phyloP scores from a whole-genome alignment of 495 filamentous ascomycete species.

The Chaetomidium leptoderma region DNA sequence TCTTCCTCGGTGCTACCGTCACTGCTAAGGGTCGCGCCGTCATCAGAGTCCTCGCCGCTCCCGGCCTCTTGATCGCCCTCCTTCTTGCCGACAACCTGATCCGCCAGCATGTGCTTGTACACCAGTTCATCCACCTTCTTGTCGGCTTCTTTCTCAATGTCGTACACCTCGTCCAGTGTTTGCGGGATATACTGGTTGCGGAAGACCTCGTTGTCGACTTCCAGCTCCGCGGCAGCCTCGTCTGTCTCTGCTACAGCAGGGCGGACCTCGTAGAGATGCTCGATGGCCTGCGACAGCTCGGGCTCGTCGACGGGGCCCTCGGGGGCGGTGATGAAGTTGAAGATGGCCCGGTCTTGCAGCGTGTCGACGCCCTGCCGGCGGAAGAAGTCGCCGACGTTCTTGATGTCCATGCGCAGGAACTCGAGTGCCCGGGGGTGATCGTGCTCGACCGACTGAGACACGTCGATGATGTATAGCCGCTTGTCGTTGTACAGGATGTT shows the following conservation, averaged over 20 bases:
- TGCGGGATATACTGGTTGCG: slow-evolving; percentile 93
- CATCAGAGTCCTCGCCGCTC: slow-evolving; percentile 37
- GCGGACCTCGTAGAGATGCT: slow-evolving; percentile 44
- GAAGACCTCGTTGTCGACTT: slow-evolving; percentile 87
- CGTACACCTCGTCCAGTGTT: slow-evolving; percentile 89
- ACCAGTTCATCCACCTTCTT: slow-evolving; percentile 69
- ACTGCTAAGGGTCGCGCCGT: slow-evolving; percentile 44
- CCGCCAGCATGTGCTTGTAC: slow-evolving; percentile 75
- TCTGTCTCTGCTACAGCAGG: slow-evolving; percentile 37
- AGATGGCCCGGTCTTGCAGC: slow-evolving; percentile 66
- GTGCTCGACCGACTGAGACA: slow-evolving; percentile 94
- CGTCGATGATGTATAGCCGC: slow-evolving; percentile 89
- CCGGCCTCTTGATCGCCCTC: slow-evolving; percentile 33
- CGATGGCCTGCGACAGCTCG: slow-evolving; percentile 39
- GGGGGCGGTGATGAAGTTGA: slow-evolving; percentile 67
- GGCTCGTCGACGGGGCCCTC: slow-evolving; percentile 52
- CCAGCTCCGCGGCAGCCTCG: slow-evolving; percentile 45
- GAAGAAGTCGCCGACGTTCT: slow-evolving; percentile 93
- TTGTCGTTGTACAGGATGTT: slow-evolving; percentile 86
- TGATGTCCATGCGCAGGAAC: slow-evolving; percentile 95
- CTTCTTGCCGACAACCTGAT: slow-evolving; percentile 51
- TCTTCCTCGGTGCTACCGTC: slow-evolving; percentile 23
- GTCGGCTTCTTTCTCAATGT: slow-evolving; percentile 85
- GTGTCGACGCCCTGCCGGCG: slow-evolving; percentile 73
- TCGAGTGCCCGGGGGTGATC: slow-evolving; percentile 88